These are phyloP conservation scores for Mariannaea sp. DNA, from an alignment of 2,329 filamentous ascomycete genomes.

Conservation along the genomic window DNA sequence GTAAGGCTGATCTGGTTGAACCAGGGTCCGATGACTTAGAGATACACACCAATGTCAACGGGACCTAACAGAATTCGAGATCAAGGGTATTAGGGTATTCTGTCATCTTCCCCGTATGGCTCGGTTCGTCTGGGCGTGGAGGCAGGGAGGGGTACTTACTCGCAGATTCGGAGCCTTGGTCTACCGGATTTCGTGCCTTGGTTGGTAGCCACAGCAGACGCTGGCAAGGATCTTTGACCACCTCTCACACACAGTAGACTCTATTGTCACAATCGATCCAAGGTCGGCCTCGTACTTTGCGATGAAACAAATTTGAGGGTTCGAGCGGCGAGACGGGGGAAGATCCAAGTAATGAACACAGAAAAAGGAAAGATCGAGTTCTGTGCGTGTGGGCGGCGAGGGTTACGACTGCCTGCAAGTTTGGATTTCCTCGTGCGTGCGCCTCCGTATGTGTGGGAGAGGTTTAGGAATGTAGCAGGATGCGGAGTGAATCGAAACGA, in stretches of 20 bases:
- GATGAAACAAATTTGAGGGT: conserved; percentile 5
- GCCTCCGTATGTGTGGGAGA: conserved; percentile 27
- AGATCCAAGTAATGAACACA: conserved; percentile 4
- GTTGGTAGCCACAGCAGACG: conserved; percentile 8
- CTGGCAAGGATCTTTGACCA: conserved; percentile 9
- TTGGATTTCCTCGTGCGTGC: conserved; percentile 19
- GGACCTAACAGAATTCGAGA: conserved; percentile 9
- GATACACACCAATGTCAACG: conserved; percentile 13
- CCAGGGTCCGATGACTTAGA: conserved; percentile 18
- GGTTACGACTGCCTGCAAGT: conserved; percentile 1
- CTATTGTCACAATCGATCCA: background rate
- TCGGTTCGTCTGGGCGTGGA: background rate
- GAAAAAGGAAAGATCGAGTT: conserved; percentile 1
- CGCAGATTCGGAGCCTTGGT: conserved; percentile 1
- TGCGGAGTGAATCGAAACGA: conserved; percentile 23
- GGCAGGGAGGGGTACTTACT: conserved; percentile 2
- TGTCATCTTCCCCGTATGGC: conserved; percentile 1
- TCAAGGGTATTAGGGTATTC: background rate
- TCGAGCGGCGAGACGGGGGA: conserved; percentile 3
- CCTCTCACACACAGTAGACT: conserved; percentile 1
- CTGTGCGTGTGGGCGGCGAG: background rate
- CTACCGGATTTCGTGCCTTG: conserved; percentile 2
- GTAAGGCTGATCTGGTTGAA: conserved; percentile 26
- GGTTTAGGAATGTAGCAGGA: conserved; percentile 36
- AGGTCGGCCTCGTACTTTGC: conserved; percentile 2